Percentiles rank a stretch among this genome's conserved stretches.
Conservation (phyloP, 2,329 filamentous ascomycete species). For the Lachnellula willkommii region DNA sequence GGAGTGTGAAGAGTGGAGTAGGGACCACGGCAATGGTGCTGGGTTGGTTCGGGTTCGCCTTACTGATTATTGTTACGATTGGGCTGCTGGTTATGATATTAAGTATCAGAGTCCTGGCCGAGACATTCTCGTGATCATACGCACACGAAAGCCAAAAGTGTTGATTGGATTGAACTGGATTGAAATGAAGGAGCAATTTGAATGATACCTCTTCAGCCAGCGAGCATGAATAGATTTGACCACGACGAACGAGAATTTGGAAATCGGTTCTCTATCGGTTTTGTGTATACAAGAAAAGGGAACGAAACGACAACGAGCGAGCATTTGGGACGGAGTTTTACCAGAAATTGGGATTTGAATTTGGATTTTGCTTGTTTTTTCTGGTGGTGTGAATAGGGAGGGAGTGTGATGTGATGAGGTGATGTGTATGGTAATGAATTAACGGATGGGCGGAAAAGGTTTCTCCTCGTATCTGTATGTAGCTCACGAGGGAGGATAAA, state of each 20-base stretch:
- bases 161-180: background rate
- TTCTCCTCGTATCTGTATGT: slow-evolving; percentile 4
- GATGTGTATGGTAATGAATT: slow-evolving; percentile 8
- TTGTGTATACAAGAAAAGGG: slow-evolving; percentile 20
- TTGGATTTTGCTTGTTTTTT: slow-evolving; percentile 8
- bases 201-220: slow-evolving; percentile 22
- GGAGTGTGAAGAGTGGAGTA: slow-evolving; percentile 78
- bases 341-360: slow-evolving; percentile 3
- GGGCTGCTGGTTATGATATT: slow-evolving; percentile 94
- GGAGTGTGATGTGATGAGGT: slow-evolving; percentile 5
- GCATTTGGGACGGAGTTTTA: slow-evolving; percentile 24
- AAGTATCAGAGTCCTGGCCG: slow-evolving; percentile 75
- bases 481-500: slow-evolving; percentile 6
- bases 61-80: slow-evolving; percentile 93
- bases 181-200: slow-evolving; percentile 5
- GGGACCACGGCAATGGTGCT: slow-evolving; percentile 95
- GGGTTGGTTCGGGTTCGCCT: slow-evolving; percentile 92
- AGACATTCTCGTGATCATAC: slow-evolving; percentile 35
- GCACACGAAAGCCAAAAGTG: slow-evolving; percentile 3
- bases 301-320: background rate
- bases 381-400: background rate
- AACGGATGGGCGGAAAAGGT: background rate
- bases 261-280: slow-evolving; percentile 1
- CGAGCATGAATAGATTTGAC: slow-evolving; percentile 22
- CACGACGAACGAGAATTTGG: slow-evolving; percentile 5